Evolutionary conservation across 106 monocot species (phyloP), one percentile per base, ranked within the genome.

Genomic region (Ottelia alismoides): DNA sequence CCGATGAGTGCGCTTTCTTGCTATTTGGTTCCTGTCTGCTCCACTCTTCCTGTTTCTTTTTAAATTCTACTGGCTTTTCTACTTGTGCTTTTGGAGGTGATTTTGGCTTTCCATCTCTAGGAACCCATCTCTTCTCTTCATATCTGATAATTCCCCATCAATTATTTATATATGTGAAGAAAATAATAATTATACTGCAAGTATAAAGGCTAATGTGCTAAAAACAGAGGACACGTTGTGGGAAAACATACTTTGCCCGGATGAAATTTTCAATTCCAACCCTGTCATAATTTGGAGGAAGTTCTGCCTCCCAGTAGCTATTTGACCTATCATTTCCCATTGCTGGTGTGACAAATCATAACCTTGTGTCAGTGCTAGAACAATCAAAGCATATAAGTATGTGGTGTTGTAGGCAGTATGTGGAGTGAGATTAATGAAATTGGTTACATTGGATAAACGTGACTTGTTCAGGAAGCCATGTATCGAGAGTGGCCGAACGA

Each of bases 221-320:
- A 23, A 47, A 23, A 18, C 19, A 53, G 25, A n/a, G n/a, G 22
- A 20, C 20, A 28, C 3, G 18, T 25, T 31, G 26, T 49, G 22
- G 72, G 31, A 57, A 27, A 1, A 9, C 76, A 53, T 82, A 98
- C 96, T 98, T 89, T 64, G 89, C 96, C 20, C 82, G 85, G 45
- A 85, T 85, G 47, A 98, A 98, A 68, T 98, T 98, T 64, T 98
- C 96, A 70, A 98, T 98, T 51, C 96, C 96, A 65, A 98, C 96
- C 61, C 96, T 81, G 48, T 98, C 96, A 68, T 98, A 98, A 43
- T 85, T 78, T 30, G 81, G 77, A 60, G 89, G 96, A 20, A 98
- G 66, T 74, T 98, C 96, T 35, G 85, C 96, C 74, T 98, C 96
- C 96, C 96, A 98, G 57, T 85, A 98, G 61, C 56, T 70, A 70